Base-by-base conservation (phyloP, 1,284 basidiomycete genomes). In the Hemileia vastatrix region DNA sequence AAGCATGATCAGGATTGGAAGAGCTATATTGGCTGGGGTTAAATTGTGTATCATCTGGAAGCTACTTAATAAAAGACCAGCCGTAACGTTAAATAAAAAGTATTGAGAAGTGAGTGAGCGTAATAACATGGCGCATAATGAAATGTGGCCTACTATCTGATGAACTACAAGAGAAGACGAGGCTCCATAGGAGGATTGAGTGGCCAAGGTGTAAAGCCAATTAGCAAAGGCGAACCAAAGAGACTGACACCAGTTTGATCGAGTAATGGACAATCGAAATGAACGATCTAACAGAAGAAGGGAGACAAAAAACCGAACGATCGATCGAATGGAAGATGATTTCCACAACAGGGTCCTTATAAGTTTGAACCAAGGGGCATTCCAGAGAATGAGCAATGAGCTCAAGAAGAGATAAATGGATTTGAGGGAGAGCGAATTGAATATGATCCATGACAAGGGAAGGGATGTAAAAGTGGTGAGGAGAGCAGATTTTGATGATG, bases 341-440 rank as follows among this genome's bases (percentile, higher is more conserved):
- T 71, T 69, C 71, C 71, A 74, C 23, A 76, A 54, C 4, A 73
- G 71, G 23, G 67, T 65, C 23, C 71, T 71, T 40, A 74, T 65
- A 4, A 74, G 61, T 9, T 65, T 69, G 40, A 70, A 70, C 71
- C 73, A 76, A 5, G 74, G 72, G 18, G 74, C 68, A 57, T 71
- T 73, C 72, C 73, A 76, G 11, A 73, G 69, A 40, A 76, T 65
- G 4, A 68, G 66, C 3, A 74, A 32, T 0, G 68, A 67, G 33
- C 74, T 73, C n/a, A 66, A 23, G 2, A 70, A 43, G 57, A 74
- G 69, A 18, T 73, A 52, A 43, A 72, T 60, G 44, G 70, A 67
- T n/a, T 69, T 66, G n/a, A 75, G 54, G 4, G 67, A 63, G 47
- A 76, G 66, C 40, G 70, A 66, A 2, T 68, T 71, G 52, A 73